A percentile compares a stretch with the other conserved stretches of the same genome.
These are phyloP conservation scores for Teunomyces panamensis DNA, from an alignment of 805 yeast species.

Conservation along the genomic window DNA sequence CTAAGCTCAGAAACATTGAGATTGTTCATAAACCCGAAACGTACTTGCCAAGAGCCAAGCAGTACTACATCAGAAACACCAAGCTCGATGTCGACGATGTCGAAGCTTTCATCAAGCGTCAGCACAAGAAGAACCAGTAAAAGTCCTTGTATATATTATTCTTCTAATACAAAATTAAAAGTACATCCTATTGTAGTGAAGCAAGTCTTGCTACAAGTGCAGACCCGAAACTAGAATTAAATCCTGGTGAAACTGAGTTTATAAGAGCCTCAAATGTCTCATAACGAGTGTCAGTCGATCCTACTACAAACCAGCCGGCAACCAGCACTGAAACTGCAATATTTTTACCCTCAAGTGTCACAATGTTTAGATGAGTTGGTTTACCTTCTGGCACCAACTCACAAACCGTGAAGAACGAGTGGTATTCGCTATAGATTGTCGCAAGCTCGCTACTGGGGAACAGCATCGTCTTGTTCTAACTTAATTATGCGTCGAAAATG, in stretches of 20 bases:
- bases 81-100: conserved; percentile 74
- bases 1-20: conserved; percentile 74
- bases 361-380: conserved; percentile 9
- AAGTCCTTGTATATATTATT: not conserved
- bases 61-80: conserved; percentile 82
- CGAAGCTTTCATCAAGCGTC: conserved; percentile 38
- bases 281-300: conserved; percentile 1
- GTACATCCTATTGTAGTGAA: not conserved
- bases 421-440: conserved; percentile 20
- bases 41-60: conserved; percentile 77
- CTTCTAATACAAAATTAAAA: not conserved
- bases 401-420: conserved; percentile 16
- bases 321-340: conserved; percentile 21
- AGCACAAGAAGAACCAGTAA: conserved; percentile 12
- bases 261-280: conserved; percentile 32
- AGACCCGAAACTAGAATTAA: not conserved
- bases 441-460: conserved; percentile 15
- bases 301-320: conserved; percentile 27
- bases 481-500: too few relatives aligned
- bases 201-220: not conserved
- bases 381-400: conserved; percentile 8
- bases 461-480: not conserved
- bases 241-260: conserved; percentile 20
- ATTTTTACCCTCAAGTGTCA: conserved; percentile 14
- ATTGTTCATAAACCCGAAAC: conserved; percentile 68